A percentile compares a stretch with the other conserved stretches of the same genome.
Conservation (phyloP, 2,329 filamentous ascomycete genomes). For the Talaromyces pinophilus region DNA sequence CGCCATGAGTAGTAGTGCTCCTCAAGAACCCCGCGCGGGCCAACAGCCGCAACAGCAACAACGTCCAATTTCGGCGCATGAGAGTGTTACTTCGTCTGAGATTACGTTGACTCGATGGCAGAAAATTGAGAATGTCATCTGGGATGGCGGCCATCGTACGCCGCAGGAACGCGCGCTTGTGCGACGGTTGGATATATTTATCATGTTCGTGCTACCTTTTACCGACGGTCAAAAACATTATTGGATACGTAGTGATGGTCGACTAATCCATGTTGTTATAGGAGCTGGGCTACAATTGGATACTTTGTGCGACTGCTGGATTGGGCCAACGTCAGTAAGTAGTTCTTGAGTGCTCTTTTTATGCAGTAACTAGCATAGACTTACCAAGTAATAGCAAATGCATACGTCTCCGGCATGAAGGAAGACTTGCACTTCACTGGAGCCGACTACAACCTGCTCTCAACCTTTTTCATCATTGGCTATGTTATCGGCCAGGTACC, state of each 20-base stretch:
- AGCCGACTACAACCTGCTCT: slow-evolving; percentile 23
- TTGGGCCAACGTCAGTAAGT: slow-evolving; percentile 25
- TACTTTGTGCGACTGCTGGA: slow-evolving; percentile 24
- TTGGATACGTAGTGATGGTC: not conserved
- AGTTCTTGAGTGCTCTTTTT: not conserved
- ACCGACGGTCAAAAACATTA: too few relatives aligned
- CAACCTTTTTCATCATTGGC: slow-evolving; percentile 23
- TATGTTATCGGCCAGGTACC: slow-evolving; percentile 22
- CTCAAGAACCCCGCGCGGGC: slow-evolving; percentile 17
- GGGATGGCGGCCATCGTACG: slow-evolving; percentile 24
- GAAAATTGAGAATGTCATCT: slow-evolving; percentile 23
- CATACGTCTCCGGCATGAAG: slow-evolving; percentile 24
- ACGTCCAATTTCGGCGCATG: not conserved
- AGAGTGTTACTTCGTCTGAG: slow-evolving; percentile 9
- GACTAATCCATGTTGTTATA: not conserved
- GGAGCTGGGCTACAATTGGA: slow-evolving; percentile 24
- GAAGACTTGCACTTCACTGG: slow-evolving; percentile 22
- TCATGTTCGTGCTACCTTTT: slow-evolving; percentile 18
- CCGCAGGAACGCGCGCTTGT: slow-evolving; percentile 23
- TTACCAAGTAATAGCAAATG: slow-evolving; percentile 17
- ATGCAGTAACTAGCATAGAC: not conserved
- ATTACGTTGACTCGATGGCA: slow-evolving; percentile 23
- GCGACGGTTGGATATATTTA: slow-evolving; percentile 24
- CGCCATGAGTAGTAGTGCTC: slow-evolving; percentile 11
- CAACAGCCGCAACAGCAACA: slow-evolving; percentile 5